Conservation (phyloP, 1,284 basidiomycete genomes). For the Mycosarcoma mackinlayi region DNA sequence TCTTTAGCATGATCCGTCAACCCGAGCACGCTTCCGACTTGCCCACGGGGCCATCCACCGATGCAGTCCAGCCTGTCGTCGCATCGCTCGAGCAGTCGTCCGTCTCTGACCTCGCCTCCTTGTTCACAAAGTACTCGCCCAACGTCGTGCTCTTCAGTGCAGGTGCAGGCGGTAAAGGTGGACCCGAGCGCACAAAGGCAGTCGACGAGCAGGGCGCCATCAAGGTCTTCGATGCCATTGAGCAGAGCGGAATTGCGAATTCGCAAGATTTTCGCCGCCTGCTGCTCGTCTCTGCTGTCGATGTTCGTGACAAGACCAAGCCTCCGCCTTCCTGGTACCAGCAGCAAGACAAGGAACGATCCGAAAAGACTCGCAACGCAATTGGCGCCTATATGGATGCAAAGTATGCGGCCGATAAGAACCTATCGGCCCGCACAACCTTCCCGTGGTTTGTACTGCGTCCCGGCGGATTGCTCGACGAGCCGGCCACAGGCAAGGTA, state of each 20-base stretch:
- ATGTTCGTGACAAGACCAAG: slow-evolving; percentile 73
- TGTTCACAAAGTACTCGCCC: slow-evolving; percentile 72
- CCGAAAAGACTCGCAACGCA: slow-evolving; percentile 64
- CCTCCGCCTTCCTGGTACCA: slow-evolving; percentile 59
- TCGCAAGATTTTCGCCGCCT: slow-evolving; percentile 73
- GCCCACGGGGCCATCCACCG: slow-evolving; percentile 26
- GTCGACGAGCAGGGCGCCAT: slow-evolving; percentile 80
- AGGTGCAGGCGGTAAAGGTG: slow-evolving; percentile 78
- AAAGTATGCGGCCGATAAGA: slow-evolving; percentile 75
- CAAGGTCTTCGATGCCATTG: slow-evolving; percentile 79
- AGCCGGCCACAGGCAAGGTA: slow-evolving; percentile 61
- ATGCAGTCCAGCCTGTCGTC: slow-evolving; percentile 72
- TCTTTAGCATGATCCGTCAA: slow-evolving; percentile 55
- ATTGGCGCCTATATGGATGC: slow-evolving; percentile 56
- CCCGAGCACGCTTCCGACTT: slow-evolving; percentile 50
- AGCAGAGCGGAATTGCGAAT: slow-evolving; percentile 70
- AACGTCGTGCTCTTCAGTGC: slow-evolving; percentile 76
- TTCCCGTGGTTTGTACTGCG: slow-evolving; percentile 80
- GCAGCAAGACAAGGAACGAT: slow-evolving; percentile 41
- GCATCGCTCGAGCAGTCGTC: slow-evolving; percentile 75
- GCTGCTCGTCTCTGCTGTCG: slow-evolving; percentile 75
- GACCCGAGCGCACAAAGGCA: slow-evolving; percentile 74
- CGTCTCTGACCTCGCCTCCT: slow-evolving; percentile 71
- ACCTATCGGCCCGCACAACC: slow-evolving; percentile 73
- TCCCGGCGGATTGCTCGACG: slow-evolving; percentile 74